phyloP scores from a whole-genome alignment of 495 filamentous ascomycete genomes.

The Astrothelium subdiscretum region DNA sequence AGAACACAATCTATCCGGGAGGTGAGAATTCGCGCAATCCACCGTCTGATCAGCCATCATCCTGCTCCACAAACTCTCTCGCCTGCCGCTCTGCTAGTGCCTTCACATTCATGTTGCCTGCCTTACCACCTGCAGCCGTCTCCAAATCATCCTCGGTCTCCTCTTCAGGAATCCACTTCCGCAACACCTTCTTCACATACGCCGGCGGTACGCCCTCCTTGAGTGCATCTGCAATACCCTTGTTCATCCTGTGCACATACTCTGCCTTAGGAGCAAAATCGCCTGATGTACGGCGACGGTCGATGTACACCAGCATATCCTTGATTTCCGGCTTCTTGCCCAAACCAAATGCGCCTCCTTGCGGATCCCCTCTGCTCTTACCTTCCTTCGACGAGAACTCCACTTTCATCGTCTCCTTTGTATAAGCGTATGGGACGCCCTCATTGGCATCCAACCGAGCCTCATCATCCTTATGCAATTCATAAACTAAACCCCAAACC shows the following conservation, averaged over 20 bases:
- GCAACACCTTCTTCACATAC: conserved; percentile 47
- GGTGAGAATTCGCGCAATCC: neutral
- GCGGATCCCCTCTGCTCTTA: conserved; percentile 27
- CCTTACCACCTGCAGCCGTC: neutral
- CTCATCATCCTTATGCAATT: conserved; percentile 35
- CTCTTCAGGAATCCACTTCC: conserved; percentile 43
- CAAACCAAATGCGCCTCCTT: conserved; percentile 25
- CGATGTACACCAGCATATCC: conserved; percentile 47
- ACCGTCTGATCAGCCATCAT: neutral
- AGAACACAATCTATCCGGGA: neutral
- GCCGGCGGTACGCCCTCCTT: conserved; percentile 40
- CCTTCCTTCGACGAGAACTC: conserved; percentile 31
- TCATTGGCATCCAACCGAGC: conserved; percentile 38
- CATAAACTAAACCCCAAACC: conserved; percentile 46
- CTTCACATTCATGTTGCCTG: neutral
- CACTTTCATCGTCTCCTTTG: conserved; percentile 29
- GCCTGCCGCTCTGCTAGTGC: neutral
- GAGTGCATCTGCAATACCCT: conserved; percentile 50
- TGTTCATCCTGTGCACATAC: conserved; percentile 59
- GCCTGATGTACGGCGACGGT: conserved; percentile 32
- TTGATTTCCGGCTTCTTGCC: conserved; percentile 6
- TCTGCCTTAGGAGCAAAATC: conserved; percentile 41
- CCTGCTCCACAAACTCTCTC: neutral
- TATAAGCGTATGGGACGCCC: conserved; percentile 48
- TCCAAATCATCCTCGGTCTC: conserved; percentile 3